Conservation (phyloP, 495 filamentous ascomycete species). For the Rostrohypoxylon terebratum region DNA sequence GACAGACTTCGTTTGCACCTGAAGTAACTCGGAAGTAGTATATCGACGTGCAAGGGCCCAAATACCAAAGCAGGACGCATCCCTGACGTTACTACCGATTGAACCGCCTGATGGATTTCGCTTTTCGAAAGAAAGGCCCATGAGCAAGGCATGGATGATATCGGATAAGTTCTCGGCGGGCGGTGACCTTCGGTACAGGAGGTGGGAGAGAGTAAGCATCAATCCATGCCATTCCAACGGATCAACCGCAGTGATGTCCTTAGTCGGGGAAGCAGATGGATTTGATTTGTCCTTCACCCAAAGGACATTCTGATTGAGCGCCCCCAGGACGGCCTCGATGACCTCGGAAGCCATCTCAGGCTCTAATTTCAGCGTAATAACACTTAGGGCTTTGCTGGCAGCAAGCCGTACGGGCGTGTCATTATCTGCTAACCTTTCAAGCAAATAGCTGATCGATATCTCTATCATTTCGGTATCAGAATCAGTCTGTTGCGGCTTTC, state of each 20-base stretch:
- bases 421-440: conserved; percentile 78
- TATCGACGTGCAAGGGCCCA: conserved; percentile 94
- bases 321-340: conserved; percentile 83
- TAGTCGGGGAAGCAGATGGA: conserved; percentile 53
- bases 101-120: conserved; percentile 81
- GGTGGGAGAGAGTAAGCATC: conserved; percentile 85
- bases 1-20: conserved; percentile 61
- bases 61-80: conserved; percentile 94
- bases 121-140: conserved; percentile 87
- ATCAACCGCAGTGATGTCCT: conserved; percentile 78
- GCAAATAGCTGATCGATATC: conserved; percentile 75
- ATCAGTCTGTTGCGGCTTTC: conserved; percentile 55
- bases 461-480: conserved; percentile 71
- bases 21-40: conserved; percentile 78
- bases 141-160: conserved; percentile 75
- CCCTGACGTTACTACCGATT: conserved; percentile 91
- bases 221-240: conserved; percentile 91
- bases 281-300: conserved; percentile 59
- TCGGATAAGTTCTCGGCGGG: conserved; percentile 72
- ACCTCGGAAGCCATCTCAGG: conserved; percentile 84
- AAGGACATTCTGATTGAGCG: conserved; percentile 81
- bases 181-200: conserved; percentile 81
- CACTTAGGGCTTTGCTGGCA: conserved; percentile 90
- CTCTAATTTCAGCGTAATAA: conserved; percentile 82
- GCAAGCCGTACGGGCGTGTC: conserved; percentile 91